phyloP scores from a whole-genome alignment of 2,329 filamentous ascomycete species.

The Bipolaris cookei region DNA sequence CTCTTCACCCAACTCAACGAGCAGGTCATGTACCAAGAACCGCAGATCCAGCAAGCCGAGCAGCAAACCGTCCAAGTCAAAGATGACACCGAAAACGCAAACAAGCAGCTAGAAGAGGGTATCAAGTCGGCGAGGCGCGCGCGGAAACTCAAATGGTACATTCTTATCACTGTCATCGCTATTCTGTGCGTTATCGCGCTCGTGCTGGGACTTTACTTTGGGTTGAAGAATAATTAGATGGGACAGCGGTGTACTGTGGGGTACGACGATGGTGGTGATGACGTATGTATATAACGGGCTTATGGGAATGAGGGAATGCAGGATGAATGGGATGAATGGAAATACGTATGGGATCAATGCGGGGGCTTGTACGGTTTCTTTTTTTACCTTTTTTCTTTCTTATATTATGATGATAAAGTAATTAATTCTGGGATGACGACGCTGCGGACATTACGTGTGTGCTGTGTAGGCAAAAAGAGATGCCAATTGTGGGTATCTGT shows the following conservation, averaged over 20 bases:
- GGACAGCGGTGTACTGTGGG: background rate
- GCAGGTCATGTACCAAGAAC: slow-evolving; percentile 74
- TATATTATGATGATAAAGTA: too few relatives aligned
- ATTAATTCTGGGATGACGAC: too few relatives aligned
- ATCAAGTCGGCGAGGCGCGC: slow-evolving; percentile 70
- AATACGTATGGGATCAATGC: background rate
- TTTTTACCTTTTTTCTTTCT: too few relatives aligned
- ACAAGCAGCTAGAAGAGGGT: slow-evolving; percentile 71
- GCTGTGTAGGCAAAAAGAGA: too few relatives aligned
- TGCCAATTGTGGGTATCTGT: too few relatives aligned
- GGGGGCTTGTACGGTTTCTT: background rate
- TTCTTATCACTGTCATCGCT: slow-evolving; percentile 63
- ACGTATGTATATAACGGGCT: background rate
- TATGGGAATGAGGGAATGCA: slow-evolving; percentile 2
- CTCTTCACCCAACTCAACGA: slow-evolving; percentile 79
- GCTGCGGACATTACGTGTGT: too few relatives aligned
- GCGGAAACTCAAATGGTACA: slow-evolving; percentile 84
- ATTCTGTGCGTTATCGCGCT: slow-evolving; percentile 59
- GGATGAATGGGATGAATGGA: background rate
- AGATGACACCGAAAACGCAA: slow-evolving; percentile 71
- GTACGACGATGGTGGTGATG: too few relatives aligned
- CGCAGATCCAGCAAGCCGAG: slow-evolving; percentile 67
- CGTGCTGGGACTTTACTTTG: slow-evolving; percentile 58
- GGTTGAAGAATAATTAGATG: slow-evolving; percentile 35
- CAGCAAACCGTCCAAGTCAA: slow-evolving; percentile 69